Evolutionary conservation across 73 alveolate genomes (phyloP).

Genomic region (Stentor coeruleus): DNA sequence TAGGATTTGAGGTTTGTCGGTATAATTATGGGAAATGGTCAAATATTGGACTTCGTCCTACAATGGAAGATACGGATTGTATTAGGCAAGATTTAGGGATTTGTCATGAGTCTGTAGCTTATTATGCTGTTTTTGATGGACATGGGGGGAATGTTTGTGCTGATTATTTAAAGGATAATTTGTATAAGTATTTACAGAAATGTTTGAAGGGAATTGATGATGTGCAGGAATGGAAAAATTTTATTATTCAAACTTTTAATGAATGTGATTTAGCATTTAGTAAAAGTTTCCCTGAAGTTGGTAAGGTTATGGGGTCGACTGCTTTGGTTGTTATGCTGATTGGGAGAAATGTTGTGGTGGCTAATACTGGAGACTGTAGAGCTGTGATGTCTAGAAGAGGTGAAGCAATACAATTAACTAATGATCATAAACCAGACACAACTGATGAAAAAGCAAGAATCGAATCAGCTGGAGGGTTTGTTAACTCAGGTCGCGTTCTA

Average conservation of each 20-base stretch:
- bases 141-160: slow-evolving; percentile 82
- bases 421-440: slow-evolving; percentile 85
- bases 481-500: slow-evolving; percentile 36
- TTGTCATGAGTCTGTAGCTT: not conserved
- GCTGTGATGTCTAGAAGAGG: slow-evolving; percentile 50
- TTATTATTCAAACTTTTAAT: not conserved
- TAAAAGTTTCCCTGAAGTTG: not conserved
- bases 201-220: not conserved
- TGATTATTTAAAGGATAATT: slow-evolving; percentile 67
- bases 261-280: not conserved
- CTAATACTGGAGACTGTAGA: slow-evolving; percentile 15
- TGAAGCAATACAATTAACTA: slow-evolving; percentile 48
- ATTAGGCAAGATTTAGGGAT: not conserved
- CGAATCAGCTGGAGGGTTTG: slow-evolving; percentile 37
- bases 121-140: slow-evolving; percentile 52
- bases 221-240: not conserved
- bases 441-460: slow-evolving; percentile 63
- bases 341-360: slow-evolving; percentile 33
- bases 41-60: not conserved
- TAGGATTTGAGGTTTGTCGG: not conserved
- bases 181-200: slow-evolving; percentile 51
- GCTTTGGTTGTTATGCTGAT: not conserved
- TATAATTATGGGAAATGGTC: not conserved
- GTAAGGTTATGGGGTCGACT: slow-evolving; percentile 36
- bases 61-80: not conserved